Evolutionary conservation across 257 asterid genomes (phyloP).

Genomic region (Penstemon barbatus): DNA sequence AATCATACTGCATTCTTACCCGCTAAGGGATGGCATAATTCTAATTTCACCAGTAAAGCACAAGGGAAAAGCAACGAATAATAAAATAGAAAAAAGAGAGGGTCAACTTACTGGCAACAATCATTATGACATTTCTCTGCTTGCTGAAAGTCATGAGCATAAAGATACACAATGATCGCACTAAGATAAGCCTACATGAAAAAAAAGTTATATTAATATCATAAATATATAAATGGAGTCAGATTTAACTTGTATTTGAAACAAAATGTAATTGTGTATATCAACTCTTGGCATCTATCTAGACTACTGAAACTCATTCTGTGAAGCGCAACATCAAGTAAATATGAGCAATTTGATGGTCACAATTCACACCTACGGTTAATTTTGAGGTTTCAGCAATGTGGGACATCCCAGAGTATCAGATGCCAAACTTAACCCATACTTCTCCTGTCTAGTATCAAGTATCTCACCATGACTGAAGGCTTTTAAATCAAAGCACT

Average conservation of each 20-base stretch:
- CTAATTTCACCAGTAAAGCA: not conserved
- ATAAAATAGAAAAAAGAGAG: constrained; percentile 3
- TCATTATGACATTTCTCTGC: constrained; percentile 97
- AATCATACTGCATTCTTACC: too few species aligned
- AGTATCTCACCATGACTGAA: not conserved
- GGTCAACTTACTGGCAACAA: constrained; percentile 87
- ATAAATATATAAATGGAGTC: not conserved
- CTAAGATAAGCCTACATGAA: constrained; percentile 91
- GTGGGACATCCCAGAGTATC: constrained; percentile 6
- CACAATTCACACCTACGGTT: not conserved
- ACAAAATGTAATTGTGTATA: not conserved
- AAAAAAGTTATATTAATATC: constrained; percentile 24
- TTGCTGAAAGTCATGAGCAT: constrained; percentile 86
- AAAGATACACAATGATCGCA: constrained; percentile 91
- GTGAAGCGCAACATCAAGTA: constrained; percentile 11
- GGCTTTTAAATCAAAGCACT: not conserved
- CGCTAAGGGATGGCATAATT: not conserved
- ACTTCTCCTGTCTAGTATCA: not conserved
- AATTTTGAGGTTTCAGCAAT: constrained; percentile 7
- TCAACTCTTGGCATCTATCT: not conserved
- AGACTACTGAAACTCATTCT: constrained; percentile 17
- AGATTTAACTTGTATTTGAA: constrained; percentile 5
- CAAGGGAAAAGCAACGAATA: constrained; percentile 9
- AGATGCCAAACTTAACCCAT: not conserved
- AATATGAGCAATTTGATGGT: not conserved